These are phyloP conservation scores for Colletotrichum nymphaeae DNA, from an alignment of 2,329 filamentous ascomycete genomes.

Conservation along the genomic window DNA sequence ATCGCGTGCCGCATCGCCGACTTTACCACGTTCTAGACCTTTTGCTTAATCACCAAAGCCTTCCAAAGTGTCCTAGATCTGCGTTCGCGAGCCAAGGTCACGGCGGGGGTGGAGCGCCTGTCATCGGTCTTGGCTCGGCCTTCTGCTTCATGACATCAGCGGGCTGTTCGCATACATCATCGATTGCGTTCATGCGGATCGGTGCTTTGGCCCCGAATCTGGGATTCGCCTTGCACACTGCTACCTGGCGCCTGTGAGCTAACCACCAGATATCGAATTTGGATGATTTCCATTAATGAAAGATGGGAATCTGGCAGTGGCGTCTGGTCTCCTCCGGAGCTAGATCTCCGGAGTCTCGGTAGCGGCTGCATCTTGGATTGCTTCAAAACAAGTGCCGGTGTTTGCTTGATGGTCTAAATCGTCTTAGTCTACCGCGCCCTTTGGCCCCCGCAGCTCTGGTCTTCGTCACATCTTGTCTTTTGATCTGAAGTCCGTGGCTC, in stretches of 20 bases:
- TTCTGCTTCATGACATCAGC: constrained; percentile 23
- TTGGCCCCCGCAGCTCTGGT: neutral
- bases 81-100: neutral
- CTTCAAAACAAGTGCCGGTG: neutral
- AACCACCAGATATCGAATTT: neutral
- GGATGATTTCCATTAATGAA: neutral
- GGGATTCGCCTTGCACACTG: neutral
- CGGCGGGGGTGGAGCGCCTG: neutral
- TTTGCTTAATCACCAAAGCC: neutral
- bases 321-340: neutral
- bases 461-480: neutral
- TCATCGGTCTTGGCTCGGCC: constrained; percentile 16
- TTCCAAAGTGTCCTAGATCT: neutral
- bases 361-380: neutral
- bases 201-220: constrained; percentile 17
- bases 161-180: constrained; percentile 7
- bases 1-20: neutral
- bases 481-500: neutral
- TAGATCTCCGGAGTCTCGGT: neutral
- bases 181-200: constrained; percentile 11
- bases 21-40: neutral
- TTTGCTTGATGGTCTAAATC: neutral
- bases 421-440: neutral
- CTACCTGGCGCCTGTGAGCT: no score
- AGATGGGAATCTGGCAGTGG: neutral